These are phyloP conservation scores for Colletotrichum truncatum DNA, from an alignment of 2,329 filamentous ascomycete genomes.

Conservation along the genomic window DNA sequence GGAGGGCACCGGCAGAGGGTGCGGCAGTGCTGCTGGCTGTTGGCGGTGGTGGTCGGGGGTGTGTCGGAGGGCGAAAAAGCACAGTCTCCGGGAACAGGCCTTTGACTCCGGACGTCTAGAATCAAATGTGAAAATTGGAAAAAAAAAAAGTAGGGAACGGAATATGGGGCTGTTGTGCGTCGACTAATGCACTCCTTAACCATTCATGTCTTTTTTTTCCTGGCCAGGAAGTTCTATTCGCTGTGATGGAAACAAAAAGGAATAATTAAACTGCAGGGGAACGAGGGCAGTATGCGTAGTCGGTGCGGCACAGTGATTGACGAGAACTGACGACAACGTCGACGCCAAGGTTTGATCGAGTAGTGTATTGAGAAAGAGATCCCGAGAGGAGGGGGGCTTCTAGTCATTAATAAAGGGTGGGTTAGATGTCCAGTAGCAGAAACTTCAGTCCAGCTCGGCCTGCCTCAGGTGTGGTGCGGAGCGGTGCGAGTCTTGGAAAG, in stretches of 20 bases:
- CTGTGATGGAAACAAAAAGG: neutral
- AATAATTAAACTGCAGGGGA: neutral
- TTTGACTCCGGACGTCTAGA: constrained; percentile 12
- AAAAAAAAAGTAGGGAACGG: neutral
- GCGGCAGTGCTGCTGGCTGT: neutral
- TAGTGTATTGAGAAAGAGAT: neutral
- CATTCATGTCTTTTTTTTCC: neutral
- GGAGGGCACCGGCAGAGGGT: neutral
- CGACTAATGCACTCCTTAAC: constrained; percentile 10
- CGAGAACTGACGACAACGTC: neutral
- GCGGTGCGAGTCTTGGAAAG: constrained; percentile 1
- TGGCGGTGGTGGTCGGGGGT: neutral
- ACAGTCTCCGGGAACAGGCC: constrained; percentile 5
- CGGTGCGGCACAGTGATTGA: neutral
- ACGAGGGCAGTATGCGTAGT: neutral
- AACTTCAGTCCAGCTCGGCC: neutral
- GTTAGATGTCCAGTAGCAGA: constrained; percentile 1
- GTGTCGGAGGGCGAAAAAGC: neutral
- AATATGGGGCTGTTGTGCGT: constrained; percentile 15
- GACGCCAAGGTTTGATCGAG: neutral
- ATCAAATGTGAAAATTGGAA: neutral
- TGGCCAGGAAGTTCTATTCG: neutral
- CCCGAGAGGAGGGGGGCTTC: constrained; percentile 8
- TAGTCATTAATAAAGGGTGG: constrained; percentile 20
- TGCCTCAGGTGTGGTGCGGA: neutral